Evolutionary conservation across 495 filamentous ascomycete genomes (phyloP).

Genomic region (Talaromyces ruber): DNA sequence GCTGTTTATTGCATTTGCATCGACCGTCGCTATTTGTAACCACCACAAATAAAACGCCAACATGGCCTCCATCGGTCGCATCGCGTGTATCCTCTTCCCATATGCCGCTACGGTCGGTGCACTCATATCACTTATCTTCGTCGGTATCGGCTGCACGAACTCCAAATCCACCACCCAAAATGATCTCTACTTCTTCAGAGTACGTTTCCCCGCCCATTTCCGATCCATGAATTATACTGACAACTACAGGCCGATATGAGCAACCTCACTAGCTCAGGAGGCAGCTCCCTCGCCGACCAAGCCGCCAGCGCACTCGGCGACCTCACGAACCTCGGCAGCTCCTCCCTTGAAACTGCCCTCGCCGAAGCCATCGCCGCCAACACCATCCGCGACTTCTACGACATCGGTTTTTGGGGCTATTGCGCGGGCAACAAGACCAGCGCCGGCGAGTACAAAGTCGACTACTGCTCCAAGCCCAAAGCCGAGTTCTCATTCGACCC

Average conservation of each 20-base stretch:
- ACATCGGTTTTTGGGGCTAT: constrained; percentile 79
- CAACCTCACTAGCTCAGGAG: constrained; percentile 23
- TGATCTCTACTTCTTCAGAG: constrained; percentile 64
- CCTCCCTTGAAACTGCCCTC: constrained; percentile 23
- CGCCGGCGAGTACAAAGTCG: constrained; percentile 23
- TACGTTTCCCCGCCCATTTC: constrained; percentile 26
- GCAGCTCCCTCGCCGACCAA: constrained; percentile 14
- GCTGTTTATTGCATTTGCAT: no score
- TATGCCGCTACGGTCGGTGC: constrained; percentile 66
- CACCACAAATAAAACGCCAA: constrained; percentile 12
- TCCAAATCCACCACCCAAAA: constrained; percentile 41
- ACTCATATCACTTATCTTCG: constrained; percentile 63
- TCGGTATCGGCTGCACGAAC: constrained; percentile 63
- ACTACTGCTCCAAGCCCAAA: constrained; percentile 48
- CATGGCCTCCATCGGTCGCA: constrained; percentile 67
- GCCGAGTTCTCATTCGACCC: constrained; percentile 73
- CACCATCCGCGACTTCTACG: constrained; percentile 68
- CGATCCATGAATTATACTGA: neutral
- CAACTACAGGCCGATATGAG: constrained; percentile 26
- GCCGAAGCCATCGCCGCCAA: constrained; percentile 34
- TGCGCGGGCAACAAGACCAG: constrained; percentile 58
- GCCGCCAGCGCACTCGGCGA: constrained; percentile 8
- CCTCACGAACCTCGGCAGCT: constrained; percentile 20
- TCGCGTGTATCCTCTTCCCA: constrained; percentile 74
- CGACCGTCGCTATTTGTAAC: no score